Evolutionary conservation across 129 eudicot genomes (phyloP), one percentile per base, ranked within the genome.

Genomic region (Smallanthus sonchifolius): DNA sequence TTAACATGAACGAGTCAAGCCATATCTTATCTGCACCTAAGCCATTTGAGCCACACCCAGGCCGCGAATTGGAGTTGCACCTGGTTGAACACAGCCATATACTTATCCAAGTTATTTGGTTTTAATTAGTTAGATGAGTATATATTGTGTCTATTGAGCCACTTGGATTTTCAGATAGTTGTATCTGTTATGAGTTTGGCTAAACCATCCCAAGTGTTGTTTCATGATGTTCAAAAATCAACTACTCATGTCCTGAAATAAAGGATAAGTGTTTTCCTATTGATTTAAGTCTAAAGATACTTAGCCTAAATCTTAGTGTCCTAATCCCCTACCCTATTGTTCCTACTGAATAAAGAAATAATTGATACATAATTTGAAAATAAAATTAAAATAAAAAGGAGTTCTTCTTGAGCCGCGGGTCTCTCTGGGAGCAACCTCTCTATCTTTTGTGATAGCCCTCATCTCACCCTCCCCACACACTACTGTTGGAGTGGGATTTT

Each of bases 131-230:
- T 69, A 69, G 13, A 68, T 10, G 57, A 47, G 40, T 47, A 51
- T 52, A 68, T 47, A 30, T 10, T 47, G 14, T 47, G 60, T 47
- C 60, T 8, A 70, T 17, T 52, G 19, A 16, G 48, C 19, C 8
- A 36, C 45, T 13, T 39, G n/a, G 20, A 51, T 20, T 56, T 56
- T 38, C 20, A 38, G 28, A 72, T 19, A 57, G 2, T 56, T 7
- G 11, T 40, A 72, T 20, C n/a, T 24, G 42, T 39, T 71, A 20
- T 56, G n/a, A 20, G 76, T 72, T 56, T 56, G 67, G 39, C 13
- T 16, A 72, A 72, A 20, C 14, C 13, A 55, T 72, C 67, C 28
- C 56, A 72, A 57, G 40, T 14, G 38, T 40, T 72, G 55, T 52
- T 70, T 70, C 34, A 70, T 35, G 47, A 10, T 48, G 42, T 30